Base-by-base conservation (phyloP, 495 filamentous ascomycete genomes). In the Thozetella sp. region DNA sequence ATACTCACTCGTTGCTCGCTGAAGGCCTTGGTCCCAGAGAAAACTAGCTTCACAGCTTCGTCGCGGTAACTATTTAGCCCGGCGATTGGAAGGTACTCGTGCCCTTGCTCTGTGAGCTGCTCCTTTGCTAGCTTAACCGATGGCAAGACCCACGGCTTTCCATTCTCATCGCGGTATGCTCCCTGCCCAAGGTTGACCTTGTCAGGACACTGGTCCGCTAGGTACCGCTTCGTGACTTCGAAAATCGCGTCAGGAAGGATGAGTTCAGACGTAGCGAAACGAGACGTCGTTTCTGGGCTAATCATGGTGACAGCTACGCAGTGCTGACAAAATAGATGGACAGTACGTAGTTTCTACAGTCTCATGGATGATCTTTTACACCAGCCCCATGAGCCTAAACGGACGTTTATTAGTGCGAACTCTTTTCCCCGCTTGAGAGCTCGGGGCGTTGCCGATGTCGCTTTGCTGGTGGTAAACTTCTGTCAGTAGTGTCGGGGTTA, bases 101-200 rank as follows among this genome's bases (percentile, higher is more conserved):
- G 73, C 10, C 66, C 61, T 15, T 64, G 64, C 53, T 75, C 76
- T 63, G 22, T 76, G 74, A 56, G 15, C 70, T 15, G 61, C 66
- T 75, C 69, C 66, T 81, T 76, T 22, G 76, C 78, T 67, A 76
- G 73, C 48, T 75, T 62, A 15, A 83, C 80, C 19, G 72, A 72
- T 13, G 79, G 78, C 10, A 84, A 63, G 17, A 79, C 73, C 81
- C 81, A 84, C 51, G 81, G 80, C 66, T 82, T 76, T 54, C 75
- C 80, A 56, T 83, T 75, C 45, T 82, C 76, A 48, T 81, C 82
- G 54, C 80, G 78, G 70, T 82, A 84, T 27, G 80, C 45, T 13
- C 62, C 62, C 17, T 56, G 53, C 12, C 77, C 79, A 25, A 83
- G 67, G 54, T 75, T 81, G 63, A 81, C 79, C 63, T 83, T 83